Percentiles rank a stretch among this genome's conserved stretches.
phyloP scores from a whole-genome alignment of 23 red algal genomes.

The Gracilaria domingensis region DNA sequence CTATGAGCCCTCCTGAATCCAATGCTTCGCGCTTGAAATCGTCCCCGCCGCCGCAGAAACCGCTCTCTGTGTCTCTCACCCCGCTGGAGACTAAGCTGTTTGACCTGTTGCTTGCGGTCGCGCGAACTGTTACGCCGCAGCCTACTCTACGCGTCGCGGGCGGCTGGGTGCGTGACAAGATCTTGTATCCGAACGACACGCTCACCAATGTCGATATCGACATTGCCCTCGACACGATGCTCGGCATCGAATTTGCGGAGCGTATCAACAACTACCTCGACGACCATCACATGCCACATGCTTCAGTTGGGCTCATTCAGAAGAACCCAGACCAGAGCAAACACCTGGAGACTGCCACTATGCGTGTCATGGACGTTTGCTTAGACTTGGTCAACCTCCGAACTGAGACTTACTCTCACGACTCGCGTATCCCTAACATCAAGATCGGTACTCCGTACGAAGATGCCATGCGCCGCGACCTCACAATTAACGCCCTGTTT shows the following conservation, averaged over 20 bases:
- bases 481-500: conserved; percentile 98
- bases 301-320: conserved; percentile 82
- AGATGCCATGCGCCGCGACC: conserved; percentile 92
- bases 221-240: conserved; percentile 92
- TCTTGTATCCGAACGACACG: conserved; percentile 38
- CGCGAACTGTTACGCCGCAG: conserved; percentile 16
- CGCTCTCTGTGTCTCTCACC: conserved; percentile 32
- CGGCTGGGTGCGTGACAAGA: conserved; percentile 98
- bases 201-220: conserved; percentile 87
- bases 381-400: conserved; percentile 94
- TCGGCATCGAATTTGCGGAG: conserved; percentile 87
- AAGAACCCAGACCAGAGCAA: conserved; percentile 91
- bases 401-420: conserved; percentile 92
- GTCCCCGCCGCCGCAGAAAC: background rate
- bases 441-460: conserved; percentile 84
- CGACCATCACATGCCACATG: conserved; percentile 37
- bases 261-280: conserved; percentile 68
- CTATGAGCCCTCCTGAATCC: conserved; percentile 23
- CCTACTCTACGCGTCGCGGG: conserved; percentile 93
- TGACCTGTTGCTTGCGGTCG: conserved; percentile 54
- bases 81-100: conserved; percentile 56
- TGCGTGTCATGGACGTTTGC: conserved; percentile 82
- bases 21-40: conserved; percentile 2
- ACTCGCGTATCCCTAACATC: conserved; percentile 83
- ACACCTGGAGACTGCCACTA: conserved; percentile 96